phyloP scores from a whole-genome alignment of 805 yeast species.

The Tetrapisispora iriomotensis region DNA sequence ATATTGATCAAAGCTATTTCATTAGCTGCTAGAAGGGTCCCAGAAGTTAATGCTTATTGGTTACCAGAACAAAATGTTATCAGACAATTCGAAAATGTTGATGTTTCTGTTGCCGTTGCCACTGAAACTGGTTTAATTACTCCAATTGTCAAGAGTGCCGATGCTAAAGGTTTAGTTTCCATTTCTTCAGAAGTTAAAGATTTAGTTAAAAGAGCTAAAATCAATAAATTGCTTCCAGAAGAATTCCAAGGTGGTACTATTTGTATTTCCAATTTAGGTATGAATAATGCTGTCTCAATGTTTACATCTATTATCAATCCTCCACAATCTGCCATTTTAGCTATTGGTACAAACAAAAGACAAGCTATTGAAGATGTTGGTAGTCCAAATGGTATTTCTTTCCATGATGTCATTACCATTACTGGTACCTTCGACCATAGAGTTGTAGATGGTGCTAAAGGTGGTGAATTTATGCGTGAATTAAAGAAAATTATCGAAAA shows the following conservation, averaged over 20 bases:
- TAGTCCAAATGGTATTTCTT: conserved; percentile 83
- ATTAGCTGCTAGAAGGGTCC: conserved; percentile 80
- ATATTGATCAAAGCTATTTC: conserved; percentile 91
- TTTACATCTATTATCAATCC: conserved; percentile 98
- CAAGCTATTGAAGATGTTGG: conserved; percentile 88
- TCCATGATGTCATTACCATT: conserved; percentile 82
- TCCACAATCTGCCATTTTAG: conserved; percentile 90
- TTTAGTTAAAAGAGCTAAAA: conserved; percentile 92
- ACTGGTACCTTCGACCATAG: conserved; percentile 98
- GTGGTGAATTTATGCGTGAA: conserved; percentile 93
- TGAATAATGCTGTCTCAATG: conserved; percentile 87
- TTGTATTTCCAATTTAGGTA: conserved; percentile 96
- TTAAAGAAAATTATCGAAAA: conserved; percentile 86
- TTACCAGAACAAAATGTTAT: conserved; percentile 80
- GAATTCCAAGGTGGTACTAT: conserved; percentile 99
- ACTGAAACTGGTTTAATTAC: conserved; percentile 96
- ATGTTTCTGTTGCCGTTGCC: conserved; percentile 96
- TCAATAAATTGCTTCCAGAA: conserved; percentile 84
- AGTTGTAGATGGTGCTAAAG: conserved; percentile 94
- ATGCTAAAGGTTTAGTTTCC: conserved; percentile 71
- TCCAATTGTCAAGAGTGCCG: conserved; percentile 86
- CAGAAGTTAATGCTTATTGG: conserved; percentile 92
- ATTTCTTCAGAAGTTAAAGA: conserved; percentile 84
- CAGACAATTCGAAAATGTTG: conserved; percentile 85
- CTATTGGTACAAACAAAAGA: conserved; percentile 87